phyloP scores from a whole-genome alignment of 139 green algal species.

The Eudorina sp. region DNA sequence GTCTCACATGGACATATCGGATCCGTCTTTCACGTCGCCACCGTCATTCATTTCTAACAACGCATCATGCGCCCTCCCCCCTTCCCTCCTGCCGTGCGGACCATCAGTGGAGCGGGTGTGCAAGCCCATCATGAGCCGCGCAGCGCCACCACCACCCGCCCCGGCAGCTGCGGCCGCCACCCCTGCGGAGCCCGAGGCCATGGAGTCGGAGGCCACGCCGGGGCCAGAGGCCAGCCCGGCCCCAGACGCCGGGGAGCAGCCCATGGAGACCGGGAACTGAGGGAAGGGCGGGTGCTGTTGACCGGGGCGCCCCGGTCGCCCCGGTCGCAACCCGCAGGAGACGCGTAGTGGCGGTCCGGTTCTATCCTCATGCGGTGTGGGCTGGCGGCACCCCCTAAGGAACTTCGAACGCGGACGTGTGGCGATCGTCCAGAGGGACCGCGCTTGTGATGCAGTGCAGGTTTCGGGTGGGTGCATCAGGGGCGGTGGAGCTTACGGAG shows the following conservation, averaged over 20 bases:
- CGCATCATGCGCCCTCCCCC: background rate
- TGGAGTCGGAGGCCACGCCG: conserved; percentile 36
- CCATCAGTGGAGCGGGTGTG: conserved; percentile 74
- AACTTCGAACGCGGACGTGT: too few relatives aligned
- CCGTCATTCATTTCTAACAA: background rate
- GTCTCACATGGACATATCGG: background rate
- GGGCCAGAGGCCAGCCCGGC: background rate
- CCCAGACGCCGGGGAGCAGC: background rate
- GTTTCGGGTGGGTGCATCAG: too few relatives aligned
- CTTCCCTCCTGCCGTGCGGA: background rate
- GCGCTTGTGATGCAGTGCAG: too few relatives aligned
- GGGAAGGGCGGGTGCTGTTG: too few relatives aligned
- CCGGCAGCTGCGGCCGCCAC: conserved; percentile 45
- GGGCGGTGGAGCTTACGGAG: too few relatives aligned
- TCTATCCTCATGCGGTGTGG: too few relatives aligned
- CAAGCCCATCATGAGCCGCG: conserved; percentile 92
- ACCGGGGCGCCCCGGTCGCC: too few relatives aligned
- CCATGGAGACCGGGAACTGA: conserved; percentile 43
- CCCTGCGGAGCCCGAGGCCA: conserved; percentile 28
- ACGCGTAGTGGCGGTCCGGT: too few relatives aligned
- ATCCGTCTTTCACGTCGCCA: background rate
- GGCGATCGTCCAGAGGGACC: too few relatives aligned
- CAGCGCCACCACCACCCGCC: conserved; percentile 75
- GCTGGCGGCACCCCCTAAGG: too few relatives aligned
- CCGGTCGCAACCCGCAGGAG: too few relatives aligned